These are phyloP conservation scores for Pseudomonodictys pantanalensis DNA, from an alignment of 495 filamentous ascomycete genomes.

Conservation along the genomic window DNA sequence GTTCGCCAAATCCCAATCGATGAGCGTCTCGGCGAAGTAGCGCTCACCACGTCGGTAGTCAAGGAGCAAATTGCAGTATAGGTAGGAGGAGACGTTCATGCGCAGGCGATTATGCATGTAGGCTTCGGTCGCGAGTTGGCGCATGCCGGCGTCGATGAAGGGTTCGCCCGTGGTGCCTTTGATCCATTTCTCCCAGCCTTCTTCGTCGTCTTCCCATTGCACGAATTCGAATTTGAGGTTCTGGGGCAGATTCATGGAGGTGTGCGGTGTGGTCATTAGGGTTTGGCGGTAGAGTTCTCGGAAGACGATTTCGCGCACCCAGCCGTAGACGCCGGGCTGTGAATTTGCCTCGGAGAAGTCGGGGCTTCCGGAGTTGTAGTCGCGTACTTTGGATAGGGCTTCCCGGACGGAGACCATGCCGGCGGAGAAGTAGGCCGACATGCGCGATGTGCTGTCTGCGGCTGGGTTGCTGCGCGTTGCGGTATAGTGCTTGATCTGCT, in stretches of 20 bases:
- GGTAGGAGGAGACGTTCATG: slow-evolving; percentile 45
- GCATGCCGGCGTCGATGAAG: slow-evolving; percentile 48
- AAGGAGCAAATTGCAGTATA: slow-evolving; percentile 46
- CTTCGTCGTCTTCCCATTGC: slow-evolving; percentile 48
- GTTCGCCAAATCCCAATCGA: slow-evolving; percentile 49
- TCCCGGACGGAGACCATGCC: slow-evolving; percentile 23
- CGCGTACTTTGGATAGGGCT: slow-evolving; percentile 10
- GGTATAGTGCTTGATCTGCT: slow-evolving; percentile 42
- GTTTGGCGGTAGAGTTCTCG: slow-evolving; percentile 49
- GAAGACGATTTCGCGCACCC: slow-evolving; percentile 50
- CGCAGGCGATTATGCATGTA: slow-evolving; percentile 51
- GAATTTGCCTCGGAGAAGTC: slow-evolving; percentile 17
- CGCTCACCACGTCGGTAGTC: slow-evolving; percentile 47
- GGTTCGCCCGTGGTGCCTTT: slow-evolving; percentile 46
- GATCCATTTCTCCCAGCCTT: slow-evolving; percentile 48
- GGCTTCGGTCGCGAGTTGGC: slow-evolving; percentile 45
- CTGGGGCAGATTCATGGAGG: slow-evolving; percentile 46
- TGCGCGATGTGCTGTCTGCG: slow-evolving; percentile 40
- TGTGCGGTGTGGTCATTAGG: slow-evolving; percentile 44
- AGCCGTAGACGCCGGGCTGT: slow-evolving; percentile 19
- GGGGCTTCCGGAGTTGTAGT: slow-evolving; percentile 29
- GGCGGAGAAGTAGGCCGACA: slow-evolving; percentile 47
- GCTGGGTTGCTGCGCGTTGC: slow-evolving; percentile 42
- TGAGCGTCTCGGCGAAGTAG: slow-evolving; percentile 47
- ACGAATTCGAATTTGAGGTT: slow-evolving; percentile 50